Evolutionary conservation across 805 yeast genomes (phyloP), one percentile per base, ranked within the genome.

Genomic region (Clavispora phyllophila): DNA sequence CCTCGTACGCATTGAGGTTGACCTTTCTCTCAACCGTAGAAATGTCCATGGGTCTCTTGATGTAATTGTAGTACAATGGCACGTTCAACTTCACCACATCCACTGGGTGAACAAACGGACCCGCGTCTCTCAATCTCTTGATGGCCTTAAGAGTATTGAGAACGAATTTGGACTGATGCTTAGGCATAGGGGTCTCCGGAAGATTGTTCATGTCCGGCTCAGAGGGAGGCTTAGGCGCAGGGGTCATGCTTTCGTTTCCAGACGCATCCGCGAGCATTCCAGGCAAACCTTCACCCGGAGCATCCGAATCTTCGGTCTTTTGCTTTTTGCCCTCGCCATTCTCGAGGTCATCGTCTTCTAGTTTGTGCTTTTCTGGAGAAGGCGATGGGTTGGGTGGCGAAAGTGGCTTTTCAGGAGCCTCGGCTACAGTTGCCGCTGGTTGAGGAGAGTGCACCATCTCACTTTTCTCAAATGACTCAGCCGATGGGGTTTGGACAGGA

Each of bases 31-130:
- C 99, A 50, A 93, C 86, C 1, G 97, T 88, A 3, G 90, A 77
- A 26, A 93, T 70, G 62, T 91, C 98, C 97, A 93, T 93, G 31
- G 99, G 99, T 55, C 83, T 73, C 50, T 78, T 74, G 55, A 93
- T 81, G 56, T 78, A 81, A 55, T 88, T 89, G 62, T 83, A 87
- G 62, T 93, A 93, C 49, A 85, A 80, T 3, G 99, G 99, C 43
- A 93, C 86, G 56, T 90, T 88, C 47, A 88, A 77, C 59, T 87
- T 88, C 38, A 84, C 82, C 3, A 78, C 85, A 61, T 93, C 98
- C 17, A 93, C 99, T 0, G 99, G 99, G 40, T 72, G 78, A 36
- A 87, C 59, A 59, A 93, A 93, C 2, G 98, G 98, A 13, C 73
- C 79, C 1, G 98, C 95, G 65, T 93, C 99, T 63, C 89, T 87